These are phyloP conservation scores for Trichoderma hamatum DNA, from an alignment of 2,329 filamentous ascomycete genomes.

Conservation along the genomic window DNA sequence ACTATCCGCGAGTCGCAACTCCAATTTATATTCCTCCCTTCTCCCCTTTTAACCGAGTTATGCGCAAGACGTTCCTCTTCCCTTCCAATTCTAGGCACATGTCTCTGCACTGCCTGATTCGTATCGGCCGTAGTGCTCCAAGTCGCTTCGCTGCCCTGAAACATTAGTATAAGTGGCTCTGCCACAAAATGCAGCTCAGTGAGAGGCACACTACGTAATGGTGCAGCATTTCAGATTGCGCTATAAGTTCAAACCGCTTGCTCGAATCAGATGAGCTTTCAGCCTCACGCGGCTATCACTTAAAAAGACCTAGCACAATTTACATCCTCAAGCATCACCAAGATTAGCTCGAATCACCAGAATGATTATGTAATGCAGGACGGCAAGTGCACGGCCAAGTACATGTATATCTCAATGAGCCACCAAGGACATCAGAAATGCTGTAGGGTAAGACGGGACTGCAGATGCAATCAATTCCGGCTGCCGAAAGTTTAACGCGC, in stretches of 20 bases:
- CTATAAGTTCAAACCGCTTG: not conserved
- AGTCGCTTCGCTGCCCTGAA: slow-evolving; percentile 3
- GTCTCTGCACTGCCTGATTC: not conserved
- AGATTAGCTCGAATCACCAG: not conserved
- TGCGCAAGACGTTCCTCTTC: not conserved
- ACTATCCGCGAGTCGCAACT: not conserved
- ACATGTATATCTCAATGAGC: too few species aligned
- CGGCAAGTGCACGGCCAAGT: too few species aligned
- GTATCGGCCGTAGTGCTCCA: not conserved
- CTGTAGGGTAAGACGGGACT: not conserved
- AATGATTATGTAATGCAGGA: not conserved
- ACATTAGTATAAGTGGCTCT: slow-evolving; percentile 2
- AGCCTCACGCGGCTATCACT: not conserved
- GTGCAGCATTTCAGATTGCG: not conserved
- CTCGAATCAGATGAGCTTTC: not conserved
- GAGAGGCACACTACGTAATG: not conserved
- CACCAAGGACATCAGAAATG: not conserved
- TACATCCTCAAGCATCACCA: not conserved
- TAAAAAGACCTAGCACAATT: too few species aligned
- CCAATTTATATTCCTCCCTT: not conserved
- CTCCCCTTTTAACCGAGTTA: not conserved
- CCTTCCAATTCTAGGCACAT: not conserved
- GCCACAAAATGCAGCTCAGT: not conserved
- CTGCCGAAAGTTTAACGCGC: not conserved
- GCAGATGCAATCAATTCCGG: not conserved